These are phyloP conservation scores for Pseudogymnoascus sp. DNA, from an alignment of 2,329 filamentous ascomycete species.

Conservation along the genomic window DNA sequence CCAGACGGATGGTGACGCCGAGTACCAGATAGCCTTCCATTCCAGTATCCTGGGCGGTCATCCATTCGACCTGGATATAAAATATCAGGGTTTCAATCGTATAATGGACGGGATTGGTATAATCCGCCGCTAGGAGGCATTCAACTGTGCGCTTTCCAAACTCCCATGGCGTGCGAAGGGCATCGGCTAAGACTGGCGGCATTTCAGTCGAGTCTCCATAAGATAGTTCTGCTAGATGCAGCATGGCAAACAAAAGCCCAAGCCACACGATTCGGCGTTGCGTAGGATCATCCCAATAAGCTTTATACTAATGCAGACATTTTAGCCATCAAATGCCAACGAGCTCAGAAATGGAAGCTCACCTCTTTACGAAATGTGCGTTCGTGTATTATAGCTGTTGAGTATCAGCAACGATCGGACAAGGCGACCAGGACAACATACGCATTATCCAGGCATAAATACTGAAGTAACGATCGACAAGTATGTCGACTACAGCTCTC, in stretches of 20 bases:
- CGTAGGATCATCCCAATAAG: conserved; percentile 16
- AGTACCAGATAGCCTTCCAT: conserved; percentile 16
- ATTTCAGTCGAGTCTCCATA: conserved; percentile 7
- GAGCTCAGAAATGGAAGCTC: neutral
- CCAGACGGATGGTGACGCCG: conserved; percentile 13
- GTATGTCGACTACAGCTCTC: conserved; percentile 11
- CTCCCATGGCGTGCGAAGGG: neutral
- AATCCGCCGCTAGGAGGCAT: conserved; percentile 16
- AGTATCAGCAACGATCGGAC: neutral
- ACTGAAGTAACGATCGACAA: conserved; percentile 16
- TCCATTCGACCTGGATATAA: conserved; percentile 17
- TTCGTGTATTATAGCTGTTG: conserved; percentile 17
- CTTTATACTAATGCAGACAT: conserved; percentile 13
- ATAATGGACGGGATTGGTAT: conserved; percentile 15
- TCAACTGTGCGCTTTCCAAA: conserved; percentile 16
- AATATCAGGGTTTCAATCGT: conserved; percentile 17
- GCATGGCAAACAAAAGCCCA: conserved; percentile 16
- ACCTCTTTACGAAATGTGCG: conserved; percentile 17
- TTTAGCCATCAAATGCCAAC: neutral
- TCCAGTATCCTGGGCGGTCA: conserved; percentile 13
- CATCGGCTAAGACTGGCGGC: neutral
- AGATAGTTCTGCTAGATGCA: conserved; percentile 16
- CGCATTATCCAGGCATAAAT: conserved; percentile 8
- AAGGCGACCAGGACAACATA: neutral
- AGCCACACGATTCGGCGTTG: conserved; percentile 17